A percentile compares a stretch with the other conserved stretches of the same genome.
Conservation (phyloP, 2,329 filamentous ascomycete genomes). For the Aspergillaceae sp. region DNA sequence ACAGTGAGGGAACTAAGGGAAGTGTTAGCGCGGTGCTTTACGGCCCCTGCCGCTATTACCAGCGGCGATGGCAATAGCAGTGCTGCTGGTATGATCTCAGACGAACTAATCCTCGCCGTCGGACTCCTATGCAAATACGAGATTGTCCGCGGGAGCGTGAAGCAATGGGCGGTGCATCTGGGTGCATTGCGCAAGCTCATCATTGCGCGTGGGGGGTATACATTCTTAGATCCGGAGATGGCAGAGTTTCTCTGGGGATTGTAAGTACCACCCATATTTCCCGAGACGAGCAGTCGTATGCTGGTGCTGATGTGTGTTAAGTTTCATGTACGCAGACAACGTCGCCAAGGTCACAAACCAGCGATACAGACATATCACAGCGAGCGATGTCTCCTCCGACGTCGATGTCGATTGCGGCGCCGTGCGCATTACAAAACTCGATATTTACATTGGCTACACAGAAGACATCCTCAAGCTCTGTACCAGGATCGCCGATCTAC, state of each 20-base stretch:
- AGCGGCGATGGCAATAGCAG: not conserved
- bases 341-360: constrained; percentile 27
- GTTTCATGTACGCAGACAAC: constrained; percentile 27
- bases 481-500: constrained; percentile 25
- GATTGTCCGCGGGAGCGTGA: constrained; percentile 29
- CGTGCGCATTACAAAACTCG: constrained; percentile 21
- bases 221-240: constrained; percentile 20
- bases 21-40: constrained; percentile 12
- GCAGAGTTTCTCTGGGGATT: constrained; percentile 27
- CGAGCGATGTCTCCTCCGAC: constrained; percentile 2
- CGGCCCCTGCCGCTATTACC: too few relatives aligned
- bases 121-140: constrained; percentile 33
- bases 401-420: constrained; percentile 9
- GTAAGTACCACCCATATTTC: constrained; percentile 13
- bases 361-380: constrained; percentile 12
- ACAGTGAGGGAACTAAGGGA: constrained; percentile 26
- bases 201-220: constrained; percentile 24
- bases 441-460: constrained; percentile 32
- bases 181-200: constrained; percentile 27
- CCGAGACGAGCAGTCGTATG: too few relatives aligned
- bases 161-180: constrained; percentile 31
- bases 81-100: constrained; percentile 12
- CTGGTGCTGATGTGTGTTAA: constrained; percentile 5
- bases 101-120: constrained; percentile 27
- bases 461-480: constrained; percentile 29